These are phyloP conservation scores for Phyllosticta ampelicida DNA, from an alignment of 2,329 filamentous ascomycete species.

Conservation along the genomic window DNA sequence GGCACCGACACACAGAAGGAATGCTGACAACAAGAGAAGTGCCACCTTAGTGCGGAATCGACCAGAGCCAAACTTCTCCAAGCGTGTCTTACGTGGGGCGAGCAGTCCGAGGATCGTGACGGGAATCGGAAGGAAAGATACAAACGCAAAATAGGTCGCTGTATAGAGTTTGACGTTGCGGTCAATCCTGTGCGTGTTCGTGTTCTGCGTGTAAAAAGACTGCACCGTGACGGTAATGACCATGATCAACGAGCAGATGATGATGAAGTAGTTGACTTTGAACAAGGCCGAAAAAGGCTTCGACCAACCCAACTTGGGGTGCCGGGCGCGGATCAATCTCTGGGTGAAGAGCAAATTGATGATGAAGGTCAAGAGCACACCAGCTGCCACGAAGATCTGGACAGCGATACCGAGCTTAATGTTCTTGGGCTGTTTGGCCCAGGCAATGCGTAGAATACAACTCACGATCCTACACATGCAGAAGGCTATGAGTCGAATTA, in stretches of 20 bases:
- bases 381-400: slow-evolving; percentile 60
- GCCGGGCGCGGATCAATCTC: slow-evolving; percentile 61
- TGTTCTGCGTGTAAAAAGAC: slow-evolving; percentile 54
- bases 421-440: slow-evolving; percentile 26
- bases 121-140: slow-evolving; percentile 57
- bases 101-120: slow-evolving; percentile 40
- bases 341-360: slow-evolving; percentile 70
- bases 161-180: slow-evolving; percentile 55
- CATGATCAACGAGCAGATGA: slow-evolving; percentile 52
- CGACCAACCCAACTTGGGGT: slow-evolving; percentile 62
- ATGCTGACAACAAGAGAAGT: slow-evolving; percentile 49
- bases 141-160: slow-evolving; percentile 49
- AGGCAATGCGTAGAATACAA: slow-evolving; percentile 27
- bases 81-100: slow-evolving; percentile 30
- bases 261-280: slow-evolving; percentile 46
- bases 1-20: slow-evolving; percentile 57
- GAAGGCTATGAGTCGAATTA: slow-evolving; percentile 23
- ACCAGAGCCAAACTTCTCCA: slow-evolving; percentile 55
- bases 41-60: slow-evolving; percentile 55
- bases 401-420: slow-evolving; percentile 45
- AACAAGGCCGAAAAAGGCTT: slow-evolving; percentile 42
- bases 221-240: slow-evolving; percentile 55
- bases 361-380: slow-evolving; percentile 64
- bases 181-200: slow-evolving; percentile 39
- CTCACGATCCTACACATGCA: slow-evolving; percentile 34